A percentile compares a stretch with the other conserved stretches of the same genome.
phyloP scores from a whole-genome alignment of 169 alveolate species.

The Eimeria brunetti region DNA sequence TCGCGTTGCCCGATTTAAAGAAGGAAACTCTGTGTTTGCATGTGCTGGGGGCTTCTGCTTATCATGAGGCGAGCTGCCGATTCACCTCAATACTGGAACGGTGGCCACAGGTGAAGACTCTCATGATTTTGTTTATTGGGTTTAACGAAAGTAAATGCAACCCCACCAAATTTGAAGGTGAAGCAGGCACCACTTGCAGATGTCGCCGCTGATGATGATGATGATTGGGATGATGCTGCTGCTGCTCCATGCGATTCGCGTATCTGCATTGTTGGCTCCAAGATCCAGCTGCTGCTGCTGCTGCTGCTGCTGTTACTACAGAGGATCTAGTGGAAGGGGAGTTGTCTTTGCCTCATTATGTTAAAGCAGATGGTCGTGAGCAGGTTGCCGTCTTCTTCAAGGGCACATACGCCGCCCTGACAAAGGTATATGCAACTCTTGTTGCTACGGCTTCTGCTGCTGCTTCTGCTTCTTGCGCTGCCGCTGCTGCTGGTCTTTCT shows the following conservation, averaged over 20 bases:
- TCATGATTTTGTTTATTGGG: constrained; percentile 33
- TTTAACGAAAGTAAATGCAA: constrained; percentile 10
- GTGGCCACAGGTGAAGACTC: constrained; percentile 45
- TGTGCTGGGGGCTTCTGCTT: constrained; percentile 32
- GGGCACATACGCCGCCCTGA: constrained; percentile 34
- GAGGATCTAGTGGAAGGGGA: constrained; percentile 51
- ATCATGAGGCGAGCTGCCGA: constrained; percentile 46
- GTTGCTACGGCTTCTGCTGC: constrained; percentile 34
- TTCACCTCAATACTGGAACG: constrained; percentile 47
- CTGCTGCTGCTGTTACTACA: constrained; percentile 15
- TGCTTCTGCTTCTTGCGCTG: constrained; percentile 9
- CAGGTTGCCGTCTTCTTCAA: constrained; percentile 72
- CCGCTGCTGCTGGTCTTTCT: not conserved
- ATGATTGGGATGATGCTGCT: not conserved
- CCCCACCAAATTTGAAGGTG: not conserved
- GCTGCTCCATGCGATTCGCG: not conserved
- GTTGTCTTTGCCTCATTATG: constrained; percentile 37
- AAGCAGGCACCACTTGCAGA: not conserved
- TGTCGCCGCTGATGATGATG: not conserved
- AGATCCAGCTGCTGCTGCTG: not conserved
- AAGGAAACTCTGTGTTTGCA: constrained; percentile 43
- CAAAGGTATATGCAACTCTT: constrained; percentile 3
- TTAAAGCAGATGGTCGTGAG: constrained; percentile 51
- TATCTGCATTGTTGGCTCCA: not conserved
- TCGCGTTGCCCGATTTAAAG: not conserved